A percentile compares a stretch with the other conserved stretches of the same genome.
Conservation (phyloP, 2,329 filamentous ascomycete genomes). For the Pleurostoma richardsiae region DNA sequence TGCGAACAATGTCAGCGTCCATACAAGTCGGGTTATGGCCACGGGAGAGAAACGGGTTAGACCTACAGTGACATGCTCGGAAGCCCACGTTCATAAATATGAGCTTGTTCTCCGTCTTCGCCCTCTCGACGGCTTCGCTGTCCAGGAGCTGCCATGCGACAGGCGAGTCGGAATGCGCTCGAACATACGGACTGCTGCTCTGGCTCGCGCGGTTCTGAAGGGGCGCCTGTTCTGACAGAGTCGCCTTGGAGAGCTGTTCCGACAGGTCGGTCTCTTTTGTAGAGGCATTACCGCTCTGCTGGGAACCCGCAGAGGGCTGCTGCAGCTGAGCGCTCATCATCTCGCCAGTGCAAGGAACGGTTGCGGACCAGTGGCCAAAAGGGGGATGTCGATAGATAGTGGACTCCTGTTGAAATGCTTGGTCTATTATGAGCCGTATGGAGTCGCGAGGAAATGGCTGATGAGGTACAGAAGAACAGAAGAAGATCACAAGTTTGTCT, state of each 20-base stretch:
- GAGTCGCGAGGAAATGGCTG: too few relatives aligned
- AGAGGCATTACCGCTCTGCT: neutral
- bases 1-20: constrained; percentile 21
- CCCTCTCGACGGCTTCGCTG: constrained; percentile 68
- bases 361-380: too few relatives aligned
- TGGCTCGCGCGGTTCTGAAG: constrained; percentile 29
- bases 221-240: constrained; percentile 12
- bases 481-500: too few relatives aligned
- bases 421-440: too few relatives aligned
- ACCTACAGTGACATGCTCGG: constrained; percentile 87
- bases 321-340: constrained; percentile 26
- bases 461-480: too few relatives aligned
- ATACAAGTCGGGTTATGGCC: neutral
- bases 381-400: too few relatives aligned
- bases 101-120: constrained; percentile 76
- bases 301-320: constrained; percentile 11
- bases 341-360: neutral
- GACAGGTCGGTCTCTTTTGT: constrained; percentile 8
- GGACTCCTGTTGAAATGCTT: too few relatives aligned
- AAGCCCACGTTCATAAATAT: constrained; percentile 95
- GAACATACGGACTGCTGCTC: constrained; percentile 53
- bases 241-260: constrained; percentile 7
- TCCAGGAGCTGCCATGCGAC: constrained; percentile 92
- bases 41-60: constrained; percentile 6
- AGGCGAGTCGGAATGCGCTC: constrained; percentile 71